These are phyloP conservation scores for Corrigiola litoralis DNA, from an alignment of 179 eudicot genomes.

Conservation along the genomic window DNA sequence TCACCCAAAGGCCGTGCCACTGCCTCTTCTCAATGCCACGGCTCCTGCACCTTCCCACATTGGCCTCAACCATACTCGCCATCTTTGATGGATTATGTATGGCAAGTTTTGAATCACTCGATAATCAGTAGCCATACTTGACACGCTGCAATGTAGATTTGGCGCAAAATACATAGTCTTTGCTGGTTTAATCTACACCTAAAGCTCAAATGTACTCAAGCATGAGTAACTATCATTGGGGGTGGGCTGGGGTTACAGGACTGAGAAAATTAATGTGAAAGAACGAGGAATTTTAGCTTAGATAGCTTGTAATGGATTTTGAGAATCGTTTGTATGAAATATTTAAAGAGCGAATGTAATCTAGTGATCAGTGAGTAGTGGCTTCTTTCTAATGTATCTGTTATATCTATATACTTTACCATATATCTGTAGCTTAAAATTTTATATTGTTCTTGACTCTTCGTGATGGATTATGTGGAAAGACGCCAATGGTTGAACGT, in stretches of 20 bases:
- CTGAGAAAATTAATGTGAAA: neutral
- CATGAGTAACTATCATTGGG: neutral
- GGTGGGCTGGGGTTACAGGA: neutral
- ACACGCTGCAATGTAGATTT: too few relatives aligned
- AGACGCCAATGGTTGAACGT: too few relatives aligned
- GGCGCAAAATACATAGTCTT: too few relatives aligned
- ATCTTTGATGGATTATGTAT: constrained; percentile 14
- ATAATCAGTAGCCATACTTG: neutral
- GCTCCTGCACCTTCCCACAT: constrained; percentile 25
- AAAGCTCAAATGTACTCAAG: too few relatives aligned
- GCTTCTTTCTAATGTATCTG: neutral
- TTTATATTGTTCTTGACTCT: neutral
- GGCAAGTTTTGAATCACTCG: neutral
- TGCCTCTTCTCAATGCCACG: constrained; percentile 13
- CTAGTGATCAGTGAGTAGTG: neutral
- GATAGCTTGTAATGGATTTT: constrained; percentile 2
- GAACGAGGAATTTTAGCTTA: neutral
- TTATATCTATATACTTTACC: neutral
- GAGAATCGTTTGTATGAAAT: constrained; percentile 3
- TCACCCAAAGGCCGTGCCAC: constrained; percentile 10
- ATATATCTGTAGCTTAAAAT: neutral
- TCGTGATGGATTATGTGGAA: too few relatives aligned
- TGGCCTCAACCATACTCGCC: constrained; percentile 25
- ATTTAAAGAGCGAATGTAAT: neutral
- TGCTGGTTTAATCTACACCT: too few relatives aligned